Conservation (phyloP, 176 grass and related monocot species). For the Bonia amplexicaulis region DNA sequence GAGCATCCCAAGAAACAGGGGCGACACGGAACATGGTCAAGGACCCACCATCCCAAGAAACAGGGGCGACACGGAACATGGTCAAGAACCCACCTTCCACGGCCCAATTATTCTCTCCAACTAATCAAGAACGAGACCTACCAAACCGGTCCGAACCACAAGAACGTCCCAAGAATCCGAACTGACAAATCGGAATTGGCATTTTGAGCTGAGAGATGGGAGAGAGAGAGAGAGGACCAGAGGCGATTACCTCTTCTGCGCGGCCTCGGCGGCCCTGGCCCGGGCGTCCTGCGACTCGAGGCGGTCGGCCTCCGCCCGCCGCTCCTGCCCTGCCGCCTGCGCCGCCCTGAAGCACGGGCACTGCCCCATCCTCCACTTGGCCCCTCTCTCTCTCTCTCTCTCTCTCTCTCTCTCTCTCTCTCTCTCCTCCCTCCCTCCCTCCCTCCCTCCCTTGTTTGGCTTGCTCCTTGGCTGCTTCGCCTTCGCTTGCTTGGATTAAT, state of each 20-base stretch:
- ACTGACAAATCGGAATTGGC: neutral
- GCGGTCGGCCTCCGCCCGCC: conserved; percentile 30
- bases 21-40: neutral
- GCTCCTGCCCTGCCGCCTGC: conserved; percentile 33
- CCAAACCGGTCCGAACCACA: neutral
- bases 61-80: neutral
- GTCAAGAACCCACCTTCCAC: neutral
- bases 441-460: neutral
- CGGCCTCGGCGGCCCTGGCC: conserved; percentile 42
- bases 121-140: neutral
- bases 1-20: neutral
- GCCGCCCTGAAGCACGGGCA: conserved; percentile 66
- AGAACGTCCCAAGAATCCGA: neutral
- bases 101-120: neutral
- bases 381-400: neutral
- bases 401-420: neutral
- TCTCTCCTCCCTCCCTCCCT: neutral
- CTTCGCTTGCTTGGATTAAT: neutral
- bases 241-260: conserved; percentile 58
- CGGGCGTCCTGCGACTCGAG: conserved; percentile 74
- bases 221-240: neutral
- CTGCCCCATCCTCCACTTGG: conserved; percentile 45
- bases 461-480: neutral
- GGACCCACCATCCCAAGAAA: neutral
- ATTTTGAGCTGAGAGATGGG: neutral